phyloP scores from a whole-genome alignment of 2,329 filamentous ascomycete genomes.

The Pestalotiopsis sp. region DNA sequence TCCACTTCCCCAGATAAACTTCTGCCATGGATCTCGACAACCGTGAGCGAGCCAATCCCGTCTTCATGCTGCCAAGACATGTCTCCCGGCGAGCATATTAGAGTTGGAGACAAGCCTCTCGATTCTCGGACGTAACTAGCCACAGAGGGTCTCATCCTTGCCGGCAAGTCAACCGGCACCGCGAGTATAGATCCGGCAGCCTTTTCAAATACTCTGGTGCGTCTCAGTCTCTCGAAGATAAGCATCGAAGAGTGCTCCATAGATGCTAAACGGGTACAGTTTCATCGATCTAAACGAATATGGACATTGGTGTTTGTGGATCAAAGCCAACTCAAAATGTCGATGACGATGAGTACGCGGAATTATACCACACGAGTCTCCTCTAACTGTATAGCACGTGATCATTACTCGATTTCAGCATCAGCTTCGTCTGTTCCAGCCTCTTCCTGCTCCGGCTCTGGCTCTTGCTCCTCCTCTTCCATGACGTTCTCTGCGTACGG shows the following conservation, averaged over 20 bases:
- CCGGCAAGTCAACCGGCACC: neutral
- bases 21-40: neutral
- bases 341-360: neutral
- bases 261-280: neutral
- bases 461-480: slow-evolving; percentile 46
- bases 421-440: slow-evolving; percentile 37
- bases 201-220: neutral
- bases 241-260: neutral
- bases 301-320: neutral
- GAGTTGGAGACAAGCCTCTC: neutral
- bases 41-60: neutral
- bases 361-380: no score
- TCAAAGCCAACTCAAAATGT: neutral
- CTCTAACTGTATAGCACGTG: neutral
- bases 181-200: neutral
- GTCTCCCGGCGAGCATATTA: neutral
- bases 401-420: slow-evolving; percentile 26
- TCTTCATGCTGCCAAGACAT: neutral
- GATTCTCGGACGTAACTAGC: neutral
- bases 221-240: neutral
- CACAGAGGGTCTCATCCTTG: neutral
- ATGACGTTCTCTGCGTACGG: slow-evolving; percentile 66
- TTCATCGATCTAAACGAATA: neutral
- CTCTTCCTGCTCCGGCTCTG: slow-evolving; percentile 31
- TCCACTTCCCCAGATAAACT: neutral